These are phyloP conservation scores for Piper longum DNA, from an alignment of 164 flowering plant species.

Conservation along the genomic window DNA sequence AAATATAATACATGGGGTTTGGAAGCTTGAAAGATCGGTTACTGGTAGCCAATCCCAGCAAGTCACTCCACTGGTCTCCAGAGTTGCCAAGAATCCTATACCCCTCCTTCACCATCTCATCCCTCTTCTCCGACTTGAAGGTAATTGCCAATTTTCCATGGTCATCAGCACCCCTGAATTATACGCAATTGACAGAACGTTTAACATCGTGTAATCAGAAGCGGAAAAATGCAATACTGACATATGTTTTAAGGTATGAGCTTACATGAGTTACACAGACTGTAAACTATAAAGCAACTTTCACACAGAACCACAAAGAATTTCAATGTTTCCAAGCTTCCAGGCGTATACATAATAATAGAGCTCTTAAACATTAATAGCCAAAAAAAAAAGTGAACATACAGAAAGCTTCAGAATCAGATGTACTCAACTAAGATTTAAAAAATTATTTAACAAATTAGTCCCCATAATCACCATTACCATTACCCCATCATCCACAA, in stretches of 20 bases:
- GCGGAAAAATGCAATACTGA: background rate
- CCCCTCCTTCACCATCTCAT: slow-evolving; percentile 56
- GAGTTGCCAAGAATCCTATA: slow-evolving; percentile 61
- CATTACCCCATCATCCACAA: too few species aligned
- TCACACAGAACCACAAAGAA: too few species aligned
- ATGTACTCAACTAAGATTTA: too few species aligned
- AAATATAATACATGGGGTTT: slow-evolving; percentile 81
- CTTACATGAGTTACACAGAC: too few species aligned
- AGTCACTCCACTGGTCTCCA: slow-evolving; percentile 95
- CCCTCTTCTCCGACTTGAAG: slow-evolving; percentile 79
- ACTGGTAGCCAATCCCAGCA: slow-evolving; percentile 47
- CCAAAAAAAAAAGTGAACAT: too few species aligned
- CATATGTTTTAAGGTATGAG: background rate
- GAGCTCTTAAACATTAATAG: too few species aligned
- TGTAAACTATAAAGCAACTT: too few species aligned
- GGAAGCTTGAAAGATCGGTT: slow-evolving; percentile 81
- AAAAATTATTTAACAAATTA: too few species aligned
- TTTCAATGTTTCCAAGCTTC: too few species aligned
- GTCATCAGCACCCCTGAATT: slow-evolving; percentile 45
- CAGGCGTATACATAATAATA: too few species aligned
- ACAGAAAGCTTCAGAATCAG: too few species aligned
- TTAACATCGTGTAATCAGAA: background rate
- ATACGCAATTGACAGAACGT: background rate
- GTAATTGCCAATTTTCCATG: slow-evolving; percentile 41
- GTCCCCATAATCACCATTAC: too few species aligned